Base-by-base conservation (phyloP, 2,329 filamentous ascomycete species). In the Hypoxylon sp. region DNA sequence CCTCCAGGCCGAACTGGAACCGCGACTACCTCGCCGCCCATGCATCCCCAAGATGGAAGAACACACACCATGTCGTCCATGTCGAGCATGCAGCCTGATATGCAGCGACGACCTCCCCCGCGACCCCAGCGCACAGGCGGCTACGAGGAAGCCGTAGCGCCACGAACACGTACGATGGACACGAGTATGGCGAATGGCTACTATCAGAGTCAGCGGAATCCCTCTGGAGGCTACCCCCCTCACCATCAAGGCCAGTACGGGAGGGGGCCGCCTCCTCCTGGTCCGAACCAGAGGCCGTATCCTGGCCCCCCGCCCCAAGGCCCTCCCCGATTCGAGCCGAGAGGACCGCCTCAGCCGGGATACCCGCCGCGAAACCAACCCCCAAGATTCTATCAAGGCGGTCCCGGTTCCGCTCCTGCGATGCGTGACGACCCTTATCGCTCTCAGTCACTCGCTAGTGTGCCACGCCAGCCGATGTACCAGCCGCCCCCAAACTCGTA, bases 1-100 rank as follows among this genome's bases (percentile, higher is more conserved):
- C 92, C 92, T 42, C 86, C 91, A 41, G 94, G 94, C 56, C 89
- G 95, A 74, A 96, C 93, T 55, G 93, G 97, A 72, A 97, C 94
- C 21, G 97, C 98, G 92, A 95, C 88, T 63, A 92, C 90, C 53
- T 77, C 73, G 46, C 77, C 80, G 45, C 74, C 78, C 68, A 79
- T 80, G 73, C 78, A 77, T 69, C 80, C 83, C 57, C 79, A 80
- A 51, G 78, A 78, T 48, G 90, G 90, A 67, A 86, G 93, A 68
- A 91, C 92, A 43, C 88, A 91, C 65, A 96, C 92, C 58, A 90
- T 91, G 87, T 85, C 83, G 38, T 88, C 86, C 21, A 72, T 74
- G 49, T 77, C 76, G 43, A 71, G 68, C 58, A 67, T 72, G n/a
- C 53, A 62, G 9, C 55, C 66, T 26, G 72, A 75, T 40, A 87